Evolutionary conservation across 1,284 basidiomycete species (phyloP).

Genomic region (Pholiota adiposa): DNA sequence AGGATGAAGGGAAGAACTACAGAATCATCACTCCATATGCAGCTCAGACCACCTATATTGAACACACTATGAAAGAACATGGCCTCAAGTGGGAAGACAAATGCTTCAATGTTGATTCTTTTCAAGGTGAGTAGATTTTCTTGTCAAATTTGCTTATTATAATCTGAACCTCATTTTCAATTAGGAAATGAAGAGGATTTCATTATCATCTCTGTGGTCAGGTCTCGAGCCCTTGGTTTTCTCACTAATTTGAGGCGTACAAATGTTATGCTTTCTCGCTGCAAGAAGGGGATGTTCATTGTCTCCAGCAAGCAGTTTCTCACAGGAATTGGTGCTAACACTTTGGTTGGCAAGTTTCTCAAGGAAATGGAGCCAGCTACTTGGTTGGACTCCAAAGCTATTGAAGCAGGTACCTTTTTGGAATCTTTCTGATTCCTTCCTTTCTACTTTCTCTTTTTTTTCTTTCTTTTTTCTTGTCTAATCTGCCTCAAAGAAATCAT

Average conservation of each 20-base stretch:
- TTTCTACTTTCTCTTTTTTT: constrained; percentile 1
- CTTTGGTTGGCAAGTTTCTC: constrained; percentile 19
- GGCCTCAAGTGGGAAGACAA: constrained; percentile 59
- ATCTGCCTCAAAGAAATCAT: neutral
- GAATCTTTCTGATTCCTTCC: neutral
- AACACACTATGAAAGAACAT: constrained; percentile 46
- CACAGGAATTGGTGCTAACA: constrained; percentile 39
- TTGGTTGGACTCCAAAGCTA: constrained; percentile 3
- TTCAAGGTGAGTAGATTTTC: constrained; percentile 49
- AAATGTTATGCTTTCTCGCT: constrained; percentile 75
- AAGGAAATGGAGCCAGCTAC: constrained; percentile 11
- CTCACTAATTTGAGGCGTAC: constrained; percentile 56
- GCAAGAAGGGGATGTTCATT: constrained; percentile 72
- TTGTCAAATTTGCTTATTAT: constrained; percentile 9
- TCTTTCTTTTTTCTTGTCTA: neutral
- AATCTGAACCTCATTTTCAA: constrained; percentile 54
- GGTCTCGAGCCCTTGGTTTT: constrained; percentile 62
- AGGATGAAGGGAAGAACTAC: constrained; percentile 47
- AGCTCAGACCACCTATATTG: constrained; percentile 58
- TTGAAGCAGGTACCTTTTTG: constrained; percentile 1
- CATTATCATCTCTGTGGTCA: constrained; percentile 66
- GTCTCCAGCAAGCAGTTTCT: constrained; percentile 62
- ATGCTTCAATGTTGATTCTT: constrained; percentile 69
- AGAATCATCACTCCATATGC: constrained; percentile 77
- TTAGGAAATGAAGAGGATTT: constrained; percentile 69